These are phyloP conservation scores for Lachancea nothofagi DNA, from an alignment of 805 yeast species.

Conservation along the genomic window DNA sequence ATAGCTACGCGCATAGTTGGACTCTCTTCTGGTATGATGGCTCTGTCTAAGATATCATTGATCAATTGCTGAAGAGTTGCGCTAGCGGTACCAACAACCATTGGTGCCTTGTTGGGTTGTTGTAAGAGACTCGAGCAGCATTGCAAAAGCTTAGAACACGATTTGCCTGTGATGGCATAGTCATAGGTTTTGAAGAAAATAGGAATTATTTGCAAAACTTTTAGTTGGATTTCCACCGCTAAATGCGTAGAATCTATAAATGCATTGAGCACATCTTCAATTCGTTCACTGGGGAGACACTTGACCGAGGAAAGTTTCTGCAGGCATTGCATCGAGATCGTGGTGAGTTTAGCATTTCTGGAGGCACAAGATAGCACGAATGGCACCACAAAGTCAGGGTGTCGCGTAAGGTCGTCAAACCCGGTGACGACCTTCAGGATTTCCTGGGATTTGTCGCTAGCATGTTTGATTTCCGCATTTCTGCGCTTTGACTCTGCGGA, in stretches of 20 bases:
- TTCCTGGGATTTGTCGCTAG: constrained; percentile 47
- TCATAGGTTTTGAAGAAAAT: constrained; percentile 62
- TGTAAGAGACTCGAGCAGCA: constrained; percentile 68
- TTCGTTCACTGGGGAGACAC: constrained; percentile 48
- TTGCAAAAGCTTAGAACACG: constrained; percentile 52
- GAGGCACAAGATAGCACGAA: constrained; percentile 68
- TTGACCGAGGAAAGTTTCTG: constrained; percentile 52
- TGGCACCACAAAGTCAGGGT: constrained; percentile 58
- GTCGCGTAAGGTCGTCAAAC: constrained; percentile 36
- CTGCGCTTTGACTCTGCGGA: constrained; percentile 68
- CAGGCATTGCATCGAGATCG: constrained; percentile 66
- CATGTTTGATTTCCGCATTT: constrained; percentile 60
- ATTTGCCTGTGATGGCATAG: constrained; percentile 45
- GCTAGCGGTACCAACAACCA: constrained; percentile 83
- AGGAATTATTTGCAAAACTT: constrained; percentile 79
- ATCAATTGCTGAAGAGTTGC: constrained; percentile 89
- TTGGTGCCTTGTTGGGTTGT: constrained; percentile 59
- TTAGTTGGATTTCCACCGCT: constrained; percentile 78
- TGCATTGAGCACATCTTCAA: constrained; percentile 57
- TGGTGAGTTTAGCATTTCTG: constrained; percentile 65
- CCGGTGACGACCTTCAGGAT: constrained; percentile 36
- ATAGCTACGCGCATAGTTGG: constrained; percentile 34
- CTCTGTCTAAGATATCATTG: constrained; percentile 71
- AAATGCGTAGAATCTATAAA: constrained; percentile 68
- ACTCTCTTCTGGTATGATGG: constrained; percentile 16